Percentiles rank a stretch among this genome's conserved stretches.
phyloP scores from a whole-genome alignment of 371 early-diverging fungal genomes.

The Mucor circinelloides region DNA sequence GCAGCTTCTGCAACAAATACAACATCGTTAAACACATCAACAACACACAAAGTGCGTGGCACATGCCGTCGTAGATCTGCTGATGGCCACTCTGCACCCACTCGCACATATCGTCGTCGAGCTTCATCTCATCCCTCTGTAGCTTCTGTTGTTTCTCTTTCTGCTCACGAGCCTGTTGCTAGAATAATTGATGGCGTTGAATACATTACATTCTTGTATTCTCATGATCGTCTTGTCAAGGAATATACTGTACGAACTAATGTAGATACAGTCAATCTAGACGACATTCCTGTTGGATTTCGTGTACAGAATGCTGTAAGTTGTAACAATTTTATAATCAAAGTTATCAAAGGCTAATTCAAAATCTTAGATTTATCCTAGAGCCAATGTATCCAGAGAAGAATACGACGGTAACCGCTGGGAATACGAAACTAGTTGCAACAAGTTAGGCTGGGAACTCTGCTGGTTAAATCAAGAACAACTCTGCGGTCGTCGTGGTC shows the following conservation, averaged over 20 bases:
- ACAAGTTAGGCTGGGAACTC: constrained; percentile 86
- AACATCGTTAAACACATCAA: neutral
- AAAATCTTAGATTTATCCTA: constrained; percentile 67
- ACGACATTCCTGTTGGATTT: constrained; percentile 68
- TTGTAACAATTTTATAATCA: neutral
- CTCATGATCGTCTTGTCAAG: constrained; percentile 62
- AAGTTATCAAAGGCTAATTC: neutral
- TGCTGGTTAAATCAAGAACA: constrained; percentile 77
- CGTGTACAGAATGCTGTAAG: constrained; percentile 71
- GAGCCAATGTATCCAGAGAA: constrained; percentile 66
- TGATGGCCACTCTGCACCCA: neutral
- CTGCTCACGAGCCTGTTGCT: constrained; percentile 55
- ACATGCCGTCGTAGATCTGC: constrained; percentile 22
- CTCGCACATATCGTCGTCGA: constrained; percentile 31
- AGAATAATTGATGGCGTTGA: constrained; percentile 57
- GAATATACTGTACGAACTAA: constrained; percentile 82
- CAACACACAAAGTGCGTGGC: constrained; percentile 3
- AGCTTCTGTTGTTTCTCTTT: constrained; percentile 51
- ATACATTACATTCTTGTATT: constrained; percentile 68
- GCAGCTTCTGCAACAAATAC: neutral
- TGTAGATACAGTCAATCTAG: constrained; percentile 63
- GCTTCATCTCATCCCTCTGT: constrained; percentile 49
- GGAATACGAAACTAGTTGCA: constrained; percentile 89
- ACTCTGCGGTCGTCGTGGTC: constrained; percentile 80
- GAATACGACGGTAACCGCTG: constrained; percentile 86